Evolutionary conservation across 2,329 filamentous ascomycete genomes (phyloP), one percentile per base, ranked within the genome.

Genomic region (Curvularia hawaiiensis): DNA sequence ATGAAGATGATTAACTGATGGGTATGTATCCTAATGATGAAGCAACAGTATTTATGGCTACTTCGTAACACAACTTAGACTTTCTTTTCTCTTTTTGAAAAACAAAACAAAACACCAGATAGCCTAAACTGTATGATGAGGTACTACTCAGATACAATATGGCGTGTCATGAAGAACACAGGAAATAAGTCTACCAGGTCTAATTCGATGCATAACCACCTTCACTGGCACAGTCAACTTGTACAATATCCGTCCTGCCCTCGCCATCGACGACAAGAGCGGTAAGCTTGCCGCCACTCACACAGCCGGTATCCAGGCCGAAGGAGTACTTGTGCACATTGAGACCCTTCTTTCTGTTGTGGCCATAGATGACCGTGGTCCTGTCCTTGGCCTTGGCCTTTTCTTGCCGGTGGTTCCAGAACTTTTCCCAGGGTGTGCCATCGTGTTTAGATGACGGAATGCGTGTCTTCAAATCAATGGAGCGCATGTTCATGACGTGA

Each of bases 401-500:
- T 49, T 69, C 62, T 63, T 77, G 73, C 8, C 67, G 63, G 45
- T 75, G 55, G 60, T 85, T 83, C 78, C 83, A 86, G 46, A 84
- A 73, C 76, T 88, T 84, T 50, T 86, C 82, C 91, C 91, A 96
- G 14, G 84, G 83, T 33, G 84, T 81, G 50, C 88, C 89, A 5
- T 73, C 76, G 60, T 68, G 80, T 61, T 79, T 79, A 52, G 79
- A 85, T 22, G 59, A 61, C 4, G 86, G 87, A 12, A 85, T 77
- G 58, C 86, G 83, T 11, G 85, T 87, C 11, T 82, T 78, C 18
- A 87, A 82, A 64, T 90, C 82, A 52, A 97, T 84, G 7, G 88
- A 90, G 55, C 92, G 87, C 91, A 99, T 96, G 72, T 92, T 95
- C 92, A 97, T 97, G 40, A 90, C 90, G 50, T 89, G 88, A 75